A percentile compares a stretch with the other conserved stretches of the same genome.
Evolutionary conservation across 345 rosid genomes (phyloP).

Genomic region (Corchorus olitorius): DNA sequence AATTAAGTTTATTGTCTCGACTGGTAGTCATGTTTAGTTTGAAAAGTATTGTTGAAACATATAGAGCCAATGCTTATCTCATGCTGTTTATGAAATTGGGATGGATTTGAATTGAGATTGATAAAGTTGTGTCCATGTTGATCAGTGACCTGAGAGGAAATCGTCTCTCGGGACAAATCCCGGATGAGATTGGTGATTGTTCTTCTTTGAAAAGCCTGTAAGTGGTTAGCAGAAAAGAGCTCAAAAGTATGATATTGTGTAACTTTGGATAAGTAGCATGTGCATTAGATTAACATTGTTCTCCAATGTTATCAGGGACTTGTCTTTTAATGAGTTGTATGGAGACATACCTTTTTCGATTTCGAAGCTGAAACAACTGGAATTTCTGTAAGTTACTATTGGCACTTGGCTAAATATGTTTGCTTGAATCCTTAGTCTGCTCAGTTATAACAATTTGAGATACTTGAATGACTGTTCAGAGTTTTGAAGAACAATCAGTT

Average conservation of each 20-base stretch:
- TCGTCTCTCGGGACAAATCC: slow-evolving; percentile 86
- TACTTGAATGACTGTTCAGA: slow-evolving; percentile 37
- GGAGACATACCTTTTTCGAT: slow-evolving; percentile 95
- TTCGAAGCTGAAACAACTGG: slow-evolving; percentile 87
- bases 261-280: background rate
- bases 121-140: slow-evolving; percentile 14
- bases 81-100: background rate
- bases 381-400: slow-evolving; percentile 58
- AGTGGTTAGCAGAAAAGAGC: slow-evolving; percentile 28
- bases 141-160: slow-evolving; percentile 78
- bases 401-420: background rate
- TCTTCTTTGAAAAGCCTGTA: slow-evolving; percentile 73
- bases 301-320: slow-evolving; percentile 55
- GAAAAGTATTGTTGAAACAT: background rate
- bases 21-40: background rate
- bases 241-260: background rate
- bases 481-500: slow-evolving; percentile 82
- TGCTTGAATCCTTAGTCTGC: background rate
- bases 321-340: slow-evolving; percentile 77
- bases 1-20: background rate
- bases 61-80: background rate
- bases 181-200: slow-evolving; percentile 97
- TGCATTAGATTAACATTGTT: slow-evolving; percentile 10
- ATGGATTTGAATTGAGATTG: background rate
- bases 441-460: background rate